Percentiles rank a stretch among this genome's conserved stretches.
phyloP scores from a whole-genome alignment of 768 basidiomycete genomes.

The Clitopilus hobsonii region DNA sequence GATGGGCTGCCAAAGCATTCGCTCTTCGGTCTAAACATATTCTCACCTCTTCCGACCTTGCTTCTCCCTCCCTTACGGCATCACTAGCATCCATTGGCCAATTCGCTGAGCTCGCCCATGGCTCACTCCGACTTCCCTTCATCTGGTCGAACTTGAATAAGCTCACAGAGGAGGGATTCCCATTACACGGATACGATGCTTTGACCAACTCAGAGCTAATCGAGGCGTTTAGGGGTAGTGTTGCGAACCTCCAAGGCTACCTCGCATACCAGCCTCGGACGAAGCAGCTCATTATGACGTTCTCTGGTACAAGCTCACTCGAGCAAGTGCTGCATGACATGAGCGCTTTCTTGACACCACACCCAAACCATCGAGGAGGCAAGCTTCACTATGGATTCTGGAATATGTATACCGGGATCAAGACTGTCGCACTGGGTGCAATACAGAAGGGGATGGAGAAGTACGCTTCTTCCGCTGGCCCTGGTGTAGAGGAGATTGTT shows the following conservation, averaged over 20 bases:
- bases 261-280: conserved; percentile 38
- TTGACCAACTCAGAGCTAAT: conserved; percentile 30
- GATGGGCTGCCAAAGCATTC: conserved; percentile 44
- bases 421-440: conserved; percentile 24
- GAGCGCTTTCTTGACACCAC: conserved; percentile 27
- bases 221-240: conserved; percentile 32
- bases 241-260: conserved; percentile 41
- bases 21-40: conserved; percentile 39
- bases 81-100: conserved; percentile 47
- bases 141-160: conserved; percentile 35
- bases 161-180: conserved; percentile 38
- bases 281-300: conserved; percentile 46
- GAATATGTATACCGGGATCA: conserved; percentile 42
- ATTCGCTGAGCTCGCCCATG: conserved; percentile 52
- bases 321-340: conserved; percentile 46
- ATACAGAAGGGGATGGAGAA: conserved; percentile 33
- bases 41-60: conserved; percentile 39
- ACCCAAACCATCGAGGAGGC: conserved; percentile 31
- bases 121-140: conserved; percentile 30
- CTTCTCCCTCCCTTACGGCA: conserved; percentile 26
- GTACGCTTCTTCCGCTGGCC: conserved; percentile 24
- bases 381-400: conserved; percentile 57
- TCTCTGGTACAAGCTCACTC: conserved; percentile 43
- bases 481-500: conserved; percentile 37
- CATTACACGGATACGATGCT: conserved; percentile 44